These are phyloP conservation scores for Penicillium goetzii DNA, from an alignment of 495 filamentous ascomycete genomes.

Conservation along the genomic window DNA sequence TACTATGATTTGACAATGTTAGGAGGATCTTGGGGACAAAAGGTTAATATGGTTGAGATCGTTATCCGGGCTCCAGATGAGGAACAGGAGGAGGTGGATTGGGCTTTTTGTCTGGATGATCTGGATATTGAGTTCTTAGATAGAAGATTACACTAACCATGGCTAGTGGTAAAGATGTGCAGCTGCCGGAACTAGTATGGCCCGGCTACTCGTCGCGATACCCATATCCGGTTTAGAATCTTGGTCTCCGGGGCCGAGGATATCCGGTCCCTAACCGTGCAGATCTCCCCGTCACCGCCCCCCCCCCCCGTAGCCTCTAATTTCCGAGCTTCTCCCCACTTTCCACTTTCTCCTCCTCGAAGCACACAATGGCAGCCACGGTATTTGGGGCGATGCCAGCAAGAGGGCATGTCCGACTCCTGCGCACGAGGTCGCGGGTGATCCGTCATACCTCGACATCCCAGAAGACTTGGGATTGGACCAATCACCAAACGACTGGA, in stretches of 20 bases:
- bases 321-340: conserved; percentile 9
- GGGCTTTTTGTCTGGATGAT: too few species aligned
- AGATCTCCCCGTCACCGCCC: conserved; percentile 21
- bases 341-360: not conserved
- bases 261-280: conserved; percentile 18
- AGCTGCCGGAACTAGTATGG: too few species aligned
- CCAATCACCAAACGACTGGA: conserved; percentile 28
- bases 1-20: too few species aligned
- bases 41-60: too few species aligned
- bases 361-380: conserved; percentile 19
- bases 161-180: too few species aligned
- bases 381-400: conserved; percentile 12
- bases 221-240: too few species aligned
- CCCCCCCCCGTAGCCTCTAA: conserved; percentile 16
- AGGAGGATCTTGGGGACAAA: too few species aligned
- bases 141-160: too few species aligned
- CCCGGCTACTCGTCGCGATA: too few species aligned
- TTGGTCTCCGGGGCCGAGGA: conserved; percentile 15
- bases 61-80: too few species aligned
- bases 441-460: conserved; percentile 27
- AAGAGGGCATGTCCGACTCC: conserved; percentile 4
- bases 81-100: too few species aligned
- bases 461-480: conserved; percentile 22
- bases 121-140: too few species aligned
- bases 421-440: not conserved